Evolutionary conservation across 495 filamentous ascomycete species (phyloP), one percentile per base, ranked within the genome.

Genomic region (Aspergillus affinis): DNA sequence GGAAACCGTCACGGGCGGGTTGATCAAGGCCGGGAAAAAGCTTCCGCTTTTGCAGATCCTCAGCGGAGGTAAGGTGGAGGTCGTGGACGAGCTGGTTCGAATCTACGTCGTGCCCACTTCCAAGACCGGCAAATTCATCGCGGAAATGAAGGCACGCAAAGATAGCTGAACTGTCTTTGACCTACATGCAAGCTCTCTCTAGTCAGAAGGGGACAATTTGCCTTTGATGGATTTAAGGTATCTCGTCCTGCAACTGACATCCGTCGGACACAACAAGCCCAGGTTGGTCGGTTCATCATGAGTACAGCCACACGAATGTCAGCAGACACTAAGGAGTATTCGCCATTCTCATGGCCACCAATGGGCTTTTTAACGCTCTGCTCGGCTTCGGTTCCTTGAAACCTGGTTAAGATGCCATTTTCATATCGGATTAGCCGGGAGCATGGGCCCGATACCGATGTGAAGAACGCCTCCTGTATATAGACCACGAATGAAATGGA

Each of bases 1-100:
- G 81, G 90, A 97, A 77, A 98, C 91, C 1, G 68, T 77, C 17
- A 75, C 79, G 0, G 92, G 93, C 0, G 95, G 94, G 12, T 65
- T 98, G 64, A 81, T 93, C 58, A 97, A 95, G 74, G 87, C 90
- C 0, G 93, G 94, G n/a, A 91, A 88, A 82, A 95, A 92, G 69
- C 74, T 91, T 55, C 77, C 85, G 20, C 68, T 97, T 61, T 66
- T 90, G 61, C 88, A 92, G 76, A 82, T 90, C 55, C 73, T 98
- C 59, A 77, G 78, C n/a, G 75, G 80, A 15, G 87, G 89, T n/a
- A 92, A 90, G 63, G 84, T 93, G 5, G 91, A 94, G 74, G 80
- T 98, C 26, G 84, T 95, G 49, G 94, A 98, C 79, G 89, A 90
- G 51, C 68, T 97, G 62, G 83, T 97, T 9, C 86, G 78, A 71